Base-by-base conservation (phyloP, 305 asterid species). In the Stenogyne calaminthoides region DNA sequence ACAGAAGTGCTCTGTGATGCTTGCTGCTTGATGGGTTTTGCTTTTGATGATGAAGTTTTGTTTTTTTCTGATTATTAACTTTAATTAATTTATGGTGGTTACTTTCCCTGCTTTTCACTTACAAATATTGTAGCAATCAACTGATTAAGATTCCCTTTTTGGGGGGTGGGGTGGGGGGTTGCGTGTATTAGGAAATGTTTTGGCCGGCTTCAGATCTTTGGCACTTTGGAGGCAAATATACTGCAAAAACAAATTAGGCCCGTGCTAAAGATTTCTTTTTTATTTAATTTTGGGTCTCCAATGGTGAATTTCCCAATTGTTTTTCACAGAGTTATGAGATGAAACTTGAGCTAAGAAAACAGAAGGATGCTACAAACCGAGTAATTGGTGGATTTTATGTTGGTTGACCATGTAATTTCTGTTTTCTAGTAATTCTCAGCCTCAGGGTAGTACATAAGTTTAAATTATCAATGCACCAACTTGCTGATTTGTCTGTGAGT, bases 71-170 rank as follows among this genome's bases (percentile, higher is more conserved):
- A 18, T 18, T 27, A 14, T 39, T 36, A 46, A 54, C 49, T 27
- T 67, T 40, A 15, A 36, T 67, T 40, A 15, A 36, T 59, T 77
- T 32, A 20, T 32, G 58, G 9, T 36, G 14, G 11, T 72, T 49
- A 16, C 6, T 27, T n/a, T 18, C 34, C 9, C 22, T 68, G 62
- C 15, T 29, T 70, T n/a, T n/a, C n/a, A n/a, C n/a, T n/a, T 46
- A 44, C 32, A 37, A 75, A 75, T 75, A 64, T 6, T 68, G 70
- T 15, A 14, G 11, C 9, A 19, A 40, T 16, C 70, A 39, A 62
- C 15, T 65, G 18, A 62, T 16, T 9, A 54, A 63, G 65, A n/a
- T 42, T 52, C 22, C 16, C 66, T 19, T 36, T 51, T 16, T 46
- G 55, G 32, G 58, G 59, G 59, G 59, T 16, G 27, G 58, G 58